Conservation (phyloP, 1,139 yeast species). For the Candida albicans region DNA sequence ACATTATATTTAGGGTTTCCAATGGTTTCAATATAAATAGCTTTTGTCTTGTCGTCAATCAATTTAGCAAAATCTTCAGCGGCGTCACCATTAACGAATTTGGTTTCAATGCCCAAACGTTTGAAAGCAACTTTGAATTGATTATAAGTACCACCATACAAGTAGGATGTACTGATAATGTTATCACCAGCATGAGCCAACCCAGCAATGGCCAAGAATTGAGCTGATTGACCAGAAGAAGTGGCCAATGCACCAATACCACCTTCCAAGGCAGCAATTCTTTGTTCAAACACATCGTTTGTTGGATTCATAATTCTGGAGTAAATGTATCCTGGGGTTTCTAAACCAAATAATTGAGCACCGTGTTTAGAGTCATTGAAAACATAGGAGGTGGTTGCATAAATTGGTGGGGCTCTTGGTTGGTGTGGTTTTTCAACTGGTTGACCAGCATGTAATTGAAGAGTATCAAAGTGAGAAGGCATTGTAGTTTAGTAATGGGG, state of each 20-base stretch:
- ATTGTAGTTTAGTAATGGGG: slow-evolving; percentile 10
- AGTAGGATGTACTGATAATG: slow-evolving; percentile 79
- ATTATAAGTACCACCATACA: slow-evolving; percentile 96
- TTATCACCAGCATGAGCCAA: slow-evolving; percentile 89
- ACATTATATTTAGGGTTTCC: slow-evolving; percentile 94
- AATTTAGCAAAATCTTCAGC: slow-evolving; percentile 68
- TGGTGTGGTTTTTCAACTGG: slow-evolving; percentile 57
- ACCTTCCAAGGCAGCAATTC: slow-evolving; percentile 90
- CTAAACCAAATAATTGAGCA: slow-evolving; percentile 83
- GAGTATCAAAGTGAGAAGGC: slow-evolving; percentile 78
- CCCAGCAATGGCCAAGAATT: slow-evolving; percentile 77
- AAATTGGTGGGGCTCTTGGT: slow-evolving; percentile 91
- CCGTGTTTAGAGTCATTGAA: slow-evolving; percentile 90
- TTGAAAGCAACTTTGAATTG: slow-evolving; percentile 92
- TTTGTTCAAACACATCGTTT: slow-evolving; percentile 81
- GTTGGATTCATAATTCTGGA: slow-evolving; percentile 94
- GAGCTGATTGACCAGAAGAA: slow-evolving; percentile 95
- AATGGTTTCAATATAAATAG: slow-evolving; percentile 84
- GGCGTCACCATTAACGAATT: slow-evolving; percentile 78
- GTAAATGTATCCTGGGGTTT: slow-evolving; percentile 81
- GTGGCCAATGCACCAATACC: slow-evolving; percentile 92
- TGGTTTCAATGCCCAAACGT: slow-evolving; percentile 79
- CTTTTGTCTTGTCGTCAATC: slow-evolving; percentile 85
- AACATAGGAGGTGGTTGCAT: slow-evolving; percentile 82
- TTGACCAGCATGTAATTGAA: slow-evolving; percentile 94